A percentile compares a stretch with the other conserved stretches of the same genome.
phyloP scores from a whole-genome alignment of 2,329 filamentous ascomycete species.

The Thelonectria rubi region DNA sequence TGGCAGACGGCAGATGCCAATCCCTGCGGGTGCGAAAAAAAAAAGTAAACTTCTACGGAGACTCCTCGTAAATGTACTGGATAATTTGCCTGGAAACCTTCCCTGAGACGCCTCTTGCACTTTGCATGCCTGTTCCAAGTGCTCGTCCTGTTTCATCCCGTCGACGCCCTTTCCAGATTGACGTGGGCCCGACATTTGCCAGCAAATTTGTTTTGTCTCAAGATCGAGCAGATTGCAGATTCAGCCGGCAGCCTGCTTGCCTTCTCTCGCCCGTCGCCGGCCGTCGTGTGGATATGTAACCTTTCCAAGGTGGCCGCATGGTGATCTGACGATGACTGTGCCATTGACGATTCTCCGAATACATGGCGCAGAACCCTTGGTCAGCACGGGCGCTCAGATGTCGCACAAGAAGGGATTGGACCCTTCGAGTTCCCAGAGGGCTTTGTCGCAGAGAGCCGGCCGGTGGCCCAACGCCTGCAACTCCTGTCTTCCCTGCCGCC shows the following conservation, averaged over 20 bases:
- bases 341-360: constrained; percentile 33
- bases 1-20: constrained; percentile 1
- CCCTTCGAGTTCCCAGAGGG: constrained; percentile 11
- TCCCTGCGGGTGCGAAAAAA: neutral
- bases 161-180: neutral
- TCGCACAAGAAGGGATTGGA: constrained; percentile 27
- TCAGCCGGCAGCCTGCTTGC: neutral
- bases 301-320: constrained; percentile 36
- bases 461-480: neutral
- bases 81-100: neutral
- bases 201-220: neutral
- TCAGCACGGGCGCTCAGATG: constrained; percentile 29
- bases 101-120: neutral
- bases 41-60: neutral
- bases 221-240: neutral
- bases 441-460: constrained; percentile 9
- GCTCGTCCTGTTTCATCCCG: neutral
- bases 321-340: constrained; percentile 39
- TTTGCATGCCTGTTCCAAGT: neutral
- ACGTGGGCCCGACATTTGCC: too few species aligned
- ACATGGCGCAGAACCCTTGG: constrained; percentile 36
- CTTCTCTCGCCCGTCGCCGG: constrained; percentile 11
- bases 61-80: neutral
- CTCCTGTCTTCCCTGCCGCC: constrained; percentile 5
- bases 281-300: constrained; percentile 13